Evolutionary conservation across 1,284 basidiomycete species (phyloP).

Genomic region (Malassezia dermatis): DNA sequence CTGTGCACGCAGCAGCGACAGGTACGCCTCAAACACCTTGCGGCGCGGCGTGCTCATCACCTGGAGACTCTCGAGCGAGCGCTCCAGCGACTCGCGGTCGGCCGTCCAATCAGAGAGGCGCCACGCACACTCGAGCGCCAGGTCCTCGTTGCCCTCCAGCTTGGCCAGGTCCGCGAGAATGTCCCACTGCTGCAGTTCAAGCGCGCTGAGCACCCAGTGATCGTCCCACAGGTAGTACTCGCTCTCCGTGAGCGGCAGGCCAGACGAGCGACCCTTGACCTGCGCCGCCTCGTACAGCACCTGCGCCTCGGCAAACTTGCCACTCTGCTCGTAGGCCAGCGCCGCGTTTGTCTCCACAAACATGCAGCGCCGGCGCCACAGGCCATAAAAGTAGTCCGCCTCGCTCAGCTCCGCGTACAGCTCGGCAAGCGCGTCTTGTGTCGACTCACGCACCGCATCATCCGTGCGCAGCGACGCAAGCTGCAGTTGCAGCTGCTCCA

Average conservation of each 20-base stretch:
- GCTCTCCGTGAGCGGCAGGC: constrained; percentile 81
- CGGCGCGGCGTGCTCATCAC: constrained; percentile 84
- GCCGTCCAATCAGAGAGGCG: constrained; percentile 76
- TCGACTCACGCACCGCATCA: constrained; percentile 65
- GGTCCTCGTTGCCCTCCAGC: constrained; percentile 79
- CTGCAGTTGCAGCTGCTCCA: constrained; percentile 77
- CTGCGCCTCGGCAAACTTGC: constrained; percentile 90
- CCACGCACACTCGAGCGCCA: constrained; percentile 93
- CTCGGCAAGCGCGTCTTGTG: constrained; percentile 84
- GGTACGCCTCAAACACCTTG: constrained; percentile 89
- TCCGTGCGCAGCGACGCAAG: constrained; percentile 63
- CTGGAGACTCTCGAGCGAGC: constrained; percentile 68
- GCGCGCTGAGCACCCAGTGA: constrained; percentile 91
- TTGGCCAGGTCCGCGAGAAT: constrained; percentile 67
- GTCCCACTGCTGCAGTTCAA: constrained; percentile 96
- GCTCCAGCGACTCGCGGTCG: constrained; percentile 69
- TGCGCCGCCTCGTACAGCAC: constrained; percentile 84
- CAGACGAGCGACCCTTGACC: constrained; percentile 68
- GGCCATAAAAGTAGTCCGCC: constrained; percentile 93
- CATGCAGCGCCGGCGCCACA: constrained; percentile 80
- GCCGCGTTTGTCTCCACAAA: constrained; percentile 85
- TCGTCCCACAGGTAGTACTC: constrained; percentile 99
- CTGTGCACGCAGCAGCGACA: constrained; percentile 61
- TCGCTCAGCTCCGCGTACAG: constrained; percentile 90
- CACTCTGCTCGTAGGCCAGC: constrained; percentile 88